phyloP scores from a whole-genome alignment of 306 rosid species.

The Luffa aegyptiaca region DNA sequence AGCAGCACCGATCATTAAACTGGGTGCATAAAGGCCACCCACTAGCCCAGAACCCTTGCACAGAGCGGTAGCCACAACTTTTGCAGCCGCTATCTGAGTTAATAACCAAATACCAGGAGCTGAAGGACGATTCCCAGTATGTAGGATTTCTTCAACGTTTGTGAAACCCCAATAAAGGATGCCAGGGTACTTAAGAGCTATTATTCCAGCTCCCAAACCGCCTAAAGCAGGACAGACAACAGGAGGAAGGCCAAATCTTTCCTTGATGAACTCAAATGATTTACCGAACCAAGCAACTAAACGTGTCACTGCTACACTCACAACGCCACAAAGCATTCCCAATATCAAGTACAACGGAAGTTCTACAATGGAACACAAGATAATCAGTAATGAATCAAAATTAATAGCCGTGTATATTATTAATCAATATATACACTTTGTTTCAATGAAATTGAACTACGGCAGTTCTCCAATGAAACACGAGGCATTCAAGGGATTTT shows the following conservation, averaged over 20 bases:
- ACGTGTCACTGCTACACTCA: slow-evolving; percentile 79
- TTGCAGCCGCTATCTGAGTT: slow-evolving; percentile 71
- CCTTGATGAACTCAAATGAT: slow-evolving; percentile 64
- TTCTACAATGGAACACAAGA: slow-evolving; percentile 50
- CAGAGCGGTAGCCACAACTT: slow-evolving; percentile 90
- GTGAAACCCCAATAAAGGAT: slow-evolving; percentile 97
- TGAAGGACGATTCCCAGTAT: slow-evolving; percentile 83
- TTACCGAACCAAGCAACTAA: slow-evolving; percentile 80
- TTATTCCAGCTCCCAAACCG: slow-evolving; percentile 91
- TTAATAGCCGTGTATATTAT: neutral
- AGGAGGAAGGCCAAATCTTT: slow-evolving; percentile 68
- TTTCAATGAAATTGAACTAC: neutral
- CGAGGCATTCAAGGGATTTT: neutral
- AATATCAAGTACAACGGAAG: slow-evolving; percentile 86
- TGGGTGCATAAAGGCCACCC: slow-evolving; percentile 98
- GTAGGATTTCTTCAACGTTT: slow-evolving; percentile 96
- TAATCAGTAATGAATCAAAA: slow-evolving; percentile 14
- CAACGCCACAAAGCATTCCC: slow-evolving; percentile 98
- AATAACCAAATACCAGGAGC: slow-evolving; percentile 99
- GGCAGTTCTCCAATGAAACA: neutral
- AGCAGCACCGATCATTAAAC: slow-evolving; percentile 99
- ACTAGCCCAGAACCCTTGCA: slow-evolving; percentile 99
- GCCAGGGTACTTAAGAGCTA: slow-evolving; percentile 98
- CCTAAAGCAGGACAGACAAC: slow-evolving; percentile 95
- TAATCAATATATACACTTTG: neutral